Base-by-base conservation (phyloP, 352 stramenopile species). In the Globisporangium ultimum region DNA sequence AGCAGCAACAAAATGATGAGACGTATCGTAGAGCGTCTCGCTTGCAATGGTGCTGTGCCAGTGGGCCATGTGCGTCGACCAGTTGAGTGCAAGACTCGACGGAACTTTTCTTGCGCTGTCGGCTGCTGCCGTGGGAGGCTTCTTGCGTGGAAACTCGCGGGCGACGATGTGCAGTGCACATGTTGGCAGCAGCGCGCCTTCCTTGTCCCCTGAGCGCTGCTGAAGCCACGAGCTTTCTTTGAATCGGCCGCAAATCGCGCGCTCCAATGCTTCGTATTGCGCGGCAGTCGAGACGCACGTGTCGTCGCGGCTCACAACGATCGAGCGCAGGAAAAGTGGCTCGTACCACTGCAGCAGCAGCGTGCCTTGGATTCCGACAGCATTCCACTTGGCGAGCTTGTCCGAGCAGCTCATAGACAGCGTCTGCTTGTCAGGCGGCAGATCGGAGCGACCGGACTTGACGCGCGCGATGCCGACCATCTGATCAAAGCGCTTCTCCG, bases 351-450 rank as follows among this genome's bases (percentile, higher is more conserved):
- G 72, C 48, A 84, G 61, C 42, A 95, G 59, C 43, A 93, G 52
- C 9, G 63, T 71, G 51, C 93, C 92, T 53, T 98, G 89, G 11
- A 97, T 58, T 10, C 93, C 93, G 6, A 90, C 22, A 10, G 77
- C 60, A 36, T 74, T 78, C 93, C 93, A 98, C 67, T 84, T 82
- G 38, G 88, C 79, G 49, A 98, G 47, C 74, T 98, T 98, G 66
- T 98, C 91, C 11, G 85, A 96, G 68, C 93, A 98, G 45, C 91
- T 97, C 88, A 98, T 96, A 3, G 84, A 97, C 41, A 87, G 68
- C 52, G 88, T 96, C 70, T 93, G 87, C 49, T 95, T 89, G 54
- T 91, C 74, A 18, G 58, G 28, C 11, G 89, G 82, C 18, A 98
- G 70, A 68, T 98, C 95, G 0, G 93, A 98, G 36, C 93, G 79